Percentiles rank a stretch among this genome's conserved stretches.
Evolutionary conservation across 371 early-diverging fungal species (phyloP).

Genomic region (Mortierella sp.): DNA sequence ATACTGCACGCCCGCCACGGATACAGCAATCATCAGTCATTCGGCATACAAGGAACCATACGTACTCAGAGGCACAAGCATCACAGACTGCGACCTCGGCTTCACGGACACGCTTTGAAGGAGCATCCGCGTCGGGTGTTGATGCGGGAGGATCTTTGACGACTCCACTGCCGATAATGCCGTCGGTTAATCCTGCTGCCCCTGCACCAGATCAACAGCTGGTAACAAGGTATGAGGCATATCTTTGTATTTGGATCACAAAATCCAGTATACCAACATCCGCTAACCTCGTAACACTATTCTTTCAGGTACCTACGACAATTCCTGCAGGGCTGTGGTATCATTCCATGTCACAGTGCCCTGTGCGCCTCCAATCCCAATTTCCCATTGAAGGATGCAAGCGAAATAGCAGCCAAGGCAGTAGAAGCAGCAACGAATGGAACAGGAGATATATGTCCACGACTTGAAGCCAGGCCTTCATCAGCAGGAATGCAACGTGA

Average conservation of each 20-base stretch:
- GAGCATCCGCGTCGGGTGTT: background rate
- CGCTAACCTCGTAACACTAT: background rate
- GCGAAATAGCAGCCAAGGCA: constrained; percentile 40
- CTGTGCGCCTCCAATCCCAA: constrained; percentile 42
- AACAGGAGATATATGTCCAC: constrained; percentile 32
- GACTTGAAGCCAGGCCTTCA: constrained; percentile 11
- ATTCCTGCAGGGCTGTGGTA: constrained; percentile 45
- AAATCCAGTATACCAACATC: too few relatives aligned
- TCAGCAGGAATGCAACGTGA: constrained; percentile 27
- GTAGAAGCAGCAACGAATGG: constrained; percentile 30
- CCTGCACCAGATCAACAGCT: constrained; percentile 27
- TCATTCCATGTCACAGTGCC: constrained; percentile 18
- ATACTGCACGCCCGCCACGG: constrained; percentile 19
- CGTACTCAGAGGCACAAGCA: constrained; percentile 15
- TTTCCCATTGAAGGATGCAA: constrained; percentile 38
- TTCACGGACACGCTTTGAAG: constrained; percentile 9
- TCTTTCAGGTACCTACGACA: constrained; percentile 41
- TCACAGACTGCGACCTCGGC: constrained; percentile 1
- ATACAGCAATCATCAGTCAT: constrained; percentile 39
- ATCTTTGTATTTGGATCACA: background rate
- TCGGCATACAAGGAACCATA: constrained; percentile 39
- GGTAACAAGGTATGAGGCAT: constrained; percentile 18
- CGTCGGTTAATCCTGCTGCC: background rate
- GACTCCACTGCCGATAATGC: background rate
- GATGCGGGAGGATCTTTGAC: background rate